These are phyloP conservation scores for Paspalum notatum DNA, from an alignment of 176 grass and related monocot species.

Conservation along the genomic window DNA sequence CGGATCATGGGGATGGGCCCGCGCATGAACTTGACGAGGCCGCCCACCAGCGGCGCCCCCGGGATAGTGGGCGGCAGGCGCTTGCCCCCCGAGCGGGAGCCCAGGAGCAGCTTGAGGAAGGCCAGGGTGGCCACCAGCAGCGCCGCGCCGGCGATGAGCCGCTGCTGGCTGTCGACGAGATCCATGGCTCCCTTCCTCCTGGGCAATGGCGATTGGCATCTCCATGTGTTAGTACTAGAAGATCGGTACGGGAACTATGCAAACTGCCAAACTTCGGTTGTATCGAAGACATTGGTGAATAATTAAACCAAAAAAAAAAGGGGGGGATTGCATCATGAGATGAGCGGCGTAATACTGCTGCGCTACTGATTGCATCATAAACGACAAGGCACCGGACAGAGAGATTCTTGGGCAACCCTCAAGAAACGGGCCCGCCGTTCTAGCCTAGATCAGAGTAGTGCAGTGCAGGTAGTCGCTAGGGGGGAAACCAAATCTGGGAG, in stretches of 20 bases:
- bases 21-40: slow-evolving; percentile 69
- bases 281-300: slow-evolving; percentile 6
- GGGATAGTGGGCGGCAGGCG: slow-evolving; percentile 72
- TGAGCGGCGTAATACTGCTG: too few species aligned
- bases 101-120: slow-evolving; percentile 60
- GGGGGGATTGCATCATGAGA: too few species aligned
- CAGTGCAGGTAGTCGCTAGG: too few species aligned
- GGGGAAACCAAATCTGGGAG: too few species aligned
- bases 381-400: too few species aligned
- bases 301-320: neutral
- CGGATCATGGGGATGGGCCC: slow-evolving; percentile 86
- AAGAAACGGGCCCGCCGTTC: too few species aligned
- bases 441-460: too few species aligned
- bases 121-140: slow-evolving; percentile 57
- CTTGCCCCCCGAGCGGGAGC: slow-evolving; percentile 18
- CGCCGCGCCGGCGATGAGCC: slow-evolving; percentile 50
- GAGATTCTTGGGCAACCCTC: too few species aligned
- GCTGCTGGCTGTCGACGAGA: slow-evolving; percentile 49
- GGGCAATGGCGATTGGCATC: neutral
- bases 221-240: neutral
- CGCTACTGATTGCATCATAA: too few species aligned
- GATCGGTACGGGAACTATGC: too few species aligned
- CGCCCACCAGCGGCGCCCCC: slow-evolving; percentile 63
- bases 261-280: slow-evolving; percentile 1
- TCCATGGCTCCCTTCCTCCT: slow-evolving; percentile 50